phyloP scores from a whole-genome alignment of 345 rosid genomes.

The Triadica sebifera region DNA sequence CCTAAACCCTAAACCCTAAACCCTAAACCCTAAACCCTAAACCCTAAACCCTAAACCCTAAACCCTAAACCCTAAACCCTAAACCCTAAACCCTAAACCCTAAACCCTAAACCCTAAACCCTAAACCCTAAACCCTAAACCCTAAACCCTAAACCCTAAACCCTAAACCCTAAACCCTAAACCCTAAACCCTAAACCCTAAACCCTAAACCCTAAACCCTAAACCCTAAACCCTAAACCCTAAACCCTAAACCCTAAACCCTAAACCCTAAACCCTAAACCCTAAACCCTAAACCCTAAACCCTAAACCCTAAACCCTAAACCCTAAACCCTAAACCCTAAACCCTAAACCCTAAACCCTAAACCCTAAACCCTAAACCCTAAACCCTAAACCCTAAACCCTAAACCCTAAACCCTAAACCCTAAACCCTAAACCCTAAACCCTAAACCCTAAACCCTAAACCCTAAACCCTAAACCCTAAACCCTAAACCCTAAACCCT shows the following conservation, averaged over 20 bases:
- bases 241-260: slow-evolving; percentile 14
- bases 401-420: slow-evolving; percentile 25
- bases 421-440: slow-evolving; percentile 21
- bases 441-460: slow-evolving; percentile 24
- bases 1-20: slow-evolving; percentile 10
- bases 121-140: slow-evolving; percentile 23
- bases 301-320: slow-evolving; percentile 16
- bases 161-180: slow-evolving; percentile 16
- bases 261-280: neutral
- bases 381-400: slow-evolving; percentile 24
- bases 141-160: slow-evolving; percentile 24
- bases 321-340: slow-evolving; percentile 25
- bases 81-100: slow-evolving; percentile 20
- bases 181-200: slow-evolving; percentile 7
- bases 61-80: slow-evolving; percentile 15
- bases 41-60: slow-evolving; percentile 17
- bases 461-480: slow-evolving; percentile 23
- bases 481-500: slow-evolving; percentile 20
- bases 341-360: too few relatives aligned
- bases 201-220: slow-evolving; percentile 8
- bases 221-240: slow-evolving; percentile 9
- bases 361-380: too few relatives aligned
- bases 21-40: slow-evolving; percentile 7
- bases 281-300: slow-evolving; percentile 10
- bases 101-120: slow-evolving; percentile 27